phyloP scores from a whole-genome alignment of 1,139 yeast species.

The Pichia sp. region DNA sequence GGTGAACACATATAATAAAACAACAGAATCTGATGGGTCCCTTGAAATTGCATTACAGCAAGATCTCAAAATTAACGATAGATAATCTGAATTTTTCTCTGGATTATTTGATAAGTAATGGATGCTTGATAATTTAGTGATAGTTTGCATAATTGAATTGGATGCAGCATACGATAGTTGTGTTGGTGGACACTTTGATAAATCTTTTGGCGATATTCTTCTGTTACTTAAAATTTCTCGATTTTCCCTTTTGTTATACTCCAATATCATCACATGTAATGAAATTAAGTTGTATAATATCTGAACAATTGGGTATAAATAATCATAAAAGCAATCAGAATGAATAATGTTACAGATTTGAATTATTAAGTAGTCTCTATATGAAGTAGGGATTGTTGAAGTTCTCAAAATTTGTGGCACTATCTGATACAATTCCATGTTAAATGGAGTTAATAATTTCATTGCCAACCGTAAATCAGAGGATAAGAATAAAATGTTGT shows the following conservation, averaged over 20 bases:
- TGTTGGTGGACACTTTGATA: conserved; percentile 35
- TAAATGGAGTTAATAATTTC: conserved; percentile 40
- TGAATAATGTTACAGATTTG: conserved; percentile 42
- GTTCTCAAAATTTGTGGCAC: conserved; percentile 45
- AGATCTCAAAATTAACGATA: conserved; percentile 53
- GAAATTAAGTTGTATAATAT: conserved; percentile 55
- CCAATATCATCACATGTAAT: conserved; percentile 28
- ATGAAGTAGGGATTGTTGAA: conserved; percentile 36
- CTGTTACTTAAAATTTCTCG: conserved; percentile 18
- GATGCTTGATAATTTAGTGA: conserved; percentile 40
- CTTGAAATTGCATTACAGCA: conserved; percentile 46
- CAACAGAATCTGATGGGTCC: conserved; percentile 45
- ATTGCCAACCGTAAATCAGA: conserved; percentile 40
- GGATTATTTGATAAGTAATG: conserved; percentile 33
- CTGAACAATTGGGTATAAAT: conserved; percentile 47
- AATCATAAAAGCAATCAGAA: conserved; percentile 31
- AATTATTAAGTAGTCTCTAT: conserved; percentile 54
- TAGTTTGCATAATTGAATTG: conserved; percentile 47
- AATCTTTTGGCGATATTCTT: conserved; percentile 20
- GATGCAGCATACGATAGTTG: conserved; percentile 54
- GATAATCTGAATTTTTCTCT: conserved; percentile 47
- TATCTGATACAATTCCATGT: conserved; percentile 35
- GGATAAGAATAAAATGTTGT: conserved; percentile 54
- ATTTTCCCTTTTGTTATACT: conserved; percentile 5
- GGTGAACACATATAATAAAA: conserved; percentile 46